Evolutionary conservation across 306 rosid species (phyloP).

Genomic region (Citrullus colocynthis): DNA sequence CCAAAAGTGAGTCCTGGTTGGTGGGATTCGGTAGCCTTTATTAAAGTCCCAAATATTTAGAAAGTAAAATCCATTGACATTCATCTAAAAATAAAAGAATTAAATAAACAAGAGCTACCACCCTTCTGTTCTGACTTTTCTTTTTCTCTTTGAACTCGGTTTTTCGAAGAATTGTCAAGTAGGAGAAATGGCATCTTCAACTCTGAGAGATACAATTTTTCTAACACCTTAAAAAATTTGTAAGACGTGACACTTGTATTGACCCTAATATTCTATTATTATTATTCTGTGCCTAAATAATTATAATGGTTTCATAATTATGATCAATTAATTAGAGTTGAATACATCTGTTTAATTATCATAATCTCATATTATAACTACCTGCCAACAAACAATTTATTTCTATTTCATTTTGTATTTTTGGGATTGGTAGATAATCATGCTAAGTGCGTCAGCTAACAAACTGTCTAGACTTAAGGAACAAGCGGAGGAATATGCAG

Average conservation of each 20-base stretch:
- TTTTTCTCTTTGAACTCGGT: background rate
- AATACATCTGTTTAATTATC: background rate
- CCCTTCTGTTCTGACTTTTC: background rate
- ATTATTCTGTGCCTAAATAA: background rate
- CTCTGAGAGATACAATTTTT: background rate
- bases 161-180: background rate
- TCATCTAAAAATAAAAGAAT: background rate
- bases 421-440: constrained; percentile 47
- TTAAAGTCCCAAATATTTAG: background rate
- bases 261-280: background rate
- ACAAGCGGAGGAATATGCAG: constrained; percentile 99
- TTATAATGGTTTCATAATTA: background rate
- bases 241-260: background rate
- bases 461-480: constrained; percentile 84
- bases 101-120: background rate
- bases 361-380: background rate
- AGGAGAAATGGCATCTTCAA: background rate
- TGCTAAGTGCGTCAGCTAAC: constrained; percentile 95
- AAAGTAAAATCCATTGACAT: constrained; percentile 1
- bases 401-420: background rate
- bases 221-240: background rate
- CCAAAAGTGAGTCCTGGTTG: background rate
- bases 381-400: background rate
- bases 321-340: background rate
- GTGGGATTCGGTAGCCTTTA: background rate